phyloP scores from a whole-genome alignment of 2,329 filamentous ascomycete species.

The Paecilomyces dactylethromorphus region DNA sequence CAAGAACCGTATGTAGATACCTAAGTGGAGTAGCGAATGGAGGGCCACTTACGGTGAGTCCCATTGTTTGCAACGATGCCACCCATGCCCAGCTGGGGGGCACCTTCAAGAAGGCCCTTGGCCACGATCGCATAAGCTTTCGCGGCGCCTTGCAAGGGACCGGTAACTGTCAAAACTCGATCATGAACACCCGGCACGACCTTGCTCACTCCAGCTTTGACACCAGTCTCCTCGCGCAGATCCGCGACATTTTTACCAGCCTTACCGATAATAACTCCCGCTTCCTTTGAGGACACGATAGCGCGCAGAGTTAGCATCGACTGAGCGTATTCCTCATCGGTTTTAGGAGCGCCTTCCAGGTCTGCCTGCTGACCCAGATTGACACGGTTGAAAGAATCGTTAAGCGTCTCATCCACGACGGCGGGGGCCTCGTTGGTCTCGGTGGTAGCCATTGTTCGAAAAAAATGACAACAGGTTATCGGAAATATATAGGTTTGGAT shows the following conservation, averaged over 20 bases:
- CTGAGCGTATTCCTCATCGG: slow-evolving; percentile 93
- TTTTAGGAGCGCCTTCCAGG: slow-evolving; percentile 75
- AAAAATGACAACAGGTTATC: slow-evolving; percentile 3
- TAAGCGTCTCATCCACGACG: slow-evolving; percentile 55
- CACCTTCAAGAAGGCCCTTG: slow-evolving; percentile 83
- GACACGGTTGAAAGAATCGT: slow-evolving; percentile 58
- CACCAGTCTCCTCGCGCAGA: slow-evolving; percentile 91
- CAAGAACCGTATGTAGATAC: neutral
- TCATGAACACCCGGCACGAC: slow-evolving; percentile 97
- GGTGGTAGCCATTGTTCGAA: slow-evolving; percentile 52
- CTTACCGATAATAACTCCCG: slow-evolving; percentile 98
- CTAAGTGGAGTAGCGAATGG: slow-evolving; percentile 1
- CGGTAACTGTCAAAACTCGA: slow-evolving; percentile 91
- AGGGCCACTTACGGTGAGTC: slow-evolving; percentile 73
- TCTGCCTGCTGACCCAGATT: slow-evolving; percentile 60
- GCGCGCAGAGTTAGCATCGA: slow-evolving; percentile 89
- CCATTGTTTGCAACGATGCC: slow-evolving; percentile 80
- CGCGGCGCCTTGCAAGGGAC: slow-evolving; percentile 78
- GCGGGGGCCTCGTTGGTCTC: slow-evolving; percentile 51
- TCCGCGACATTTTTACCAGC: slow-evolving; percentile 97
- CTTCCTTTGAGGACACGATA: slow-evolving; percentile 98
- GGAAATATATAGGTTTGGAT: neutral
- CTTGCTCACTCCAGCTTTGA: slow-evolving; percentile 97
- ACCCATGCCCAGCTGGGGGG: slow-evolving; percentile 92
- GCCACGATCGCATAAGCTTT: slow-evolving; percentile 92